Conservation (phyloP, 2,329 filamentous ascomycete genomes). For the Talaromyces piceae region DNA sequence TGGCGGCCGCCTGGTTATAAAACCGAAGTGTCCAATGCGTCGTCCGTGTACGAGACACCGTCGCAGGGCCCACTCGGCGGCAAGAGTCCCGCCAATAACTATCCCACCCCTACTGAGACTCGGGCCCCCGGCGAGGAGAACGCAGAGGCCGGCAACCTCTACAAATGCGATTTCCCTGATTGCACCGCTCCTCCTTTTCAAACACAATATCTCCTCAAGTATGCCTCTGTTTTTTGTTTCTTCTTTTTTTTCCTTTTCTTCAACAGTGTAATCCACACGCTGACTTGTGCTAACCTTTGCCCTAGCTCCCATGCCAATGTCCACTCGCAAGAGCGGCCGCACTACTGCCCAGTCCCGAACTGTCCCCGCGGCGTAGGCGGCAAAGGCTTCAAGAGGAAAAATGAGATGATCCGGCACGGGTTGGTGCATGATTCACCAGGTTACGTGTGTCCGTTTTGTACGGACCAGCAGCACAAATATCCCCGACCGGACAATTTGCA, state of each 20-base stretch:
- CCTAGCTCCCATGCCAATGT: constrained; percentile 49
- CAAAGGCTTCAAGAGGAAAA: constrained; percentile 61
- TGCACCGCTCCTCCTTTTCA: constrained; percentile 55
- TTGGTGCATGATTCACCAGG: constrained; percentile 90
- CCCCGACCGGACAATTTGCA: constrained; percentile 93
- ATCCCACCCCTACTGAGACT: constrained; percentile 30
- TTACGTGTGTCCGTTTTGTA: constrained; percentile 94
- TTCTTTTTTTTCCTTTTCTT: not conserved
- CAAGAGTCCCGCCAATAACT: constrained; percentile 29
- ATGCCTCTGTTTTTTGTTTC: constrained; percentile 21
- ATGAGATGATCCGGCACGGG: constrained; percentile 68
- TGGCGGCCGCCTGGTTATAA: constrained; percentile 18
- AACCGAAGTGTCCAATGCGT: constrained; percentile 20
- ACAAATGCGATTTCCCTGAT: constrained; percentile 49
- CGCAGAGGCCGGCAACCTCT: constrained; percentile 26
- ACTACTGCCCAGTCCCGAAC: constrained; percentile 53
- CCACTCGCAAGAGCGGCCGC: constrained; percentile 55
- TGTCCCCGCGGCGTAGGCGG: constrained; percentile 55
- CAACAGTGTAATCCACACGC: too few relatives aligned
- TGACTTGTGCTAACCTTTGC: constrained; percentile 5
- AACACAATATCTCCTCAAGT: constrained; percentile 60
- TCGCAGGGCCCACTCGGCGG: constrained; percentile 19
- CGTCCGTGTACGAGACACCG: constrained; percentile 22
- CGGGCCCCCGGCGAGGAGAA: constrained; percentile 18
- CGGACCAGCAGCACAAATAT: constrained; percentile 87